Evolutionary conservation across 176 grass and related monocot genomes (phyloP), one percentile per base, ranked within the genome.

Genomic region (Bonia amplexicaulis): DNA sequence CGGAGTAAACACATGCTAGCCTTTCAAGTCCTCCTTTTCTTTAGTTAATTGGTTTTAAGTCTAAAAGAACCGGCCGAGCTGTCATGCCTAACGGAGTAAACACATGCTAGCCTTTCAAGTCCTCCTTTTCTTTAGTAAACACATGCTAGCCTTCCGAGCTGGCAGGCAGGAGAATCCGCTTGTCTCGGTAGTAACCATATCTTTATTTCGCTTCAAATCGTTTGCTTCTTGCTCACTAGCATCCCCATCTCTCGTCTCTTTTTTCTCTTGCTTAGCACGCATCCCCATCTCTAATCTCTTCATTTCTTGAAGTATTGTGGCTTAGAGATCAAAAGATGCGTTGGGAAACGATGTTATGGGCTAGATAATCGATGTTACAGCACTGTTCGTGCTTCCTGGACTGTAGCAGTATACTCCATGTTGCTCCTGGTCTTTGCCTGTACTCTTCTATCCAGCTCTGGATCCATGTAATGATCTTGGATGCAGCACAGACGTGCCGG

Each of bases 161-260:
- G 20, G 9, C 80, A 55, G 20, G 68, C 63, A 77, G 29, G 51
- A 66, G 74, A 87, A 66, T 79, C 67, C 51, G 22, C 17, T 23
- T 82, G 73, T 75, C 39, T 75, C 70, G 37, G 1, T 26, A 15
- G 27, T 37, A 74, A 35, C 83, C 66, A 61, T n/a, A 27, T 86
- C 80, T 84, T 60, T 35, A 73, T 83, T 66, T 51, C 58, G 37
- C 71, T 65, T 74, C 59, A 49, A 80, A 73, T 83, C 73, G 6
- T 74, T 74, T 33, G 25, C 15, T 67, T 67, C 65, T 74, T 48
- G 71, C 47, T 73, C 47, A 29, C 8, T 49, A 73, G 70, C 23
- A 16, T 49, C 70, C 6, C 13, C 46, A 31, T 73, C 45, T 29
- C 46, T 73, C 45, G 29, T 42, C 44, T 51, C 45, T 51, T 26